A percentile compares a stretch with the other conserved stretches of the same genome.
Evolutionary conservation across 352 stramenopile species (phyloP).

Genomic region (Thalassiosira ordinaria): DNA sequence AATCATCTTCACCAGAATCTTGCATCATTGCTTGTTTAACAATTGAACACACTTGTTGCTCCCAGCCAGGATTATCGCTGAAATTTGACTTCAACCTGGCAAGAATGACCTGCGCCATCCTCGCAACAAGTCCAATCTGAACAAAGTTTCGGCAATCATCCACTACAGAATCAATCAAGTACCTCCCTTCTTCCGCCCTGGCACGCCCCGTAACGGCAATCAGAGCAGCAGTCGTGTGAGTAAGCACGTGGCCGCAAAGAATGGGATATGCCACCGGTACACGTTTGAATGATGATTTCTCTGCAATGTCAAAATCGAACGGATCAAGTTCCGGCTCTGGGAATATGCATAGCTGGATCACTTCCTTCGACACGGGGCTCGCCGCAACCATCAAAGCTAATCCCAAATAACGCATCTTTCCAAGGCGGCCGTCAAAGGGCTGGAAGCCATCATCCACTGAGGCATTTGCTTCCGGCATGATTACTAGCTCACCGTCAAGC

Average conservation of each 20-base stretch:
- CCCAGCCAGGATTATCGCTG: constrained; percentile 13
- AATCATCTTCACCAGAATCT: constrained; percentile 38
- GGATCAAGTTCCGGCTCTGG: constrained; percentile 37
- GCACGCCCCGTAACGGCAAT: constrained; percentile 69
- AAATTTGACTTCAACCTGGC: constrained; percentile 48
- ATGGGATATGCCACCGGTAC: constrained; percentile 78
- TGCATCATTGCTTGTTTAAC: constrained; percentile 20
- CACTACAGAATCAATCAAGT: constrained; percentile 60
- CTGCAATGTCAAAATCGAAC: constrained; percentile 43
- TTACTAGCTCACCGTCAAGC: constrained; percentile 62
- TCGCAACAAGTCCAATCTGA: constrained; percentile 74
- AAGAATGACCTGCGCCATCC: constrained; percentile 76
- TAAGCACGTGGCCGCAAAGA: constrained; percentile 81
- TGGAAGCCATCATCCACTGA: constrained; percentile 71
- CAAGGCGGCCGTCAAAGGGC: constrained; percentile 78
- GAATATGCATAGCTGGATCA: constrained; percentile 83
- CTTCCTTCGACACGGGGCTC: constrained; percentile 77
- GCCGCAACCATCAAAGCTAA: constrained; percentile 77
- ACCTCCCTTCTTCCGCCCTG: constrained; percentile 57
- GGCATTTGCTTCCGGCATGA: constrained; percentile 66
- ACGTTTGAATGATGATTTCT: constrained; percentile 42
- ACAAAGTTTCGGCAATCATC: constrained; percentile 78
- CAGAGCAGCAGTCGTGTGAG: constrained; percentile 75
- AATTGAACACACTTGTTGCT: constrained; percentile 21
- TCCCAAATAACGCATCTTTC: constrained; percentile 78